Conservation (phyloP, 192 early-diverging fungal genomes). For the Entophlyctis helioformis region DNA sequence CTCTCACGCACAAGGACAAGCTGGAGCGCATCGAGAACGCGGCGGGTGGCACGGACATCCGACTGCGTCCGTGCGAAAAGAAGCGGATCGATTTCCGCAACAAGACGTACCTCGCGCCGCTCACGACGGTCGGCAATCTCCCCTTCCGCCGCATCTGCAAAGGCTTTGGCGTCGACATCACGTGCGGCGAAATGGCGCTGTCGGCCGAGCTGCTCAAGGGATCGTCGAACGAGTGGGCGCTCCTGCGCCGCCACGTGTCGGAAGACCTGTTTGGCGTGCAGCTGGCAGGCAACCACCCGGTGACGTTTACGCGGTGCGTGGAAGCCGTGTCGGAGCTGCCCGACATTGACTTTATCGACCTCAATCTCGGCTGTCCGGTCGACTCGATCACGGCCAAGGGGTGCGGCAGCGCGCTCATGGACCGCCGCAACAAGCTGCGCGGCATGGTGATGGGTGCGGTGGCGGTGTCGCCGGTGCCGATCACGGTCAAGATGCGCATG, state of each 20-base stretch:
- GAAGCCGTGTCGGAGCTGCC: conserved; percentile 53
- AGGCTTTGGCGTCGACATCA: conserved; percentile 87
- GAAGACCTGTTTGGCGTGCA: conserved; percentile 94
- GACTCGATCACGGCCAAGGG: conserved; percentile 75
- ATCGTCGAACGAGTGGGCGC: conserved; percentile 57
- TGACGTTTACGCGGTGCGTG: conserved; percentile 43
- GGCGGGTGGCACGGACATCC: conserved; percentile 5
- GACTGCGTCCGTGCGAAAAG: conserved; percentile 13
- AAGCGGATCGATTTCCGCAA: conserved; percentile 64
- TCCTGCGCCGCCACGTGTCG: conserved; percentile 66
- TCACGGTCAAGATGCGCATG: conserved; percentile 87
- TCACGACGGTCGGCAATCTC: conserved; percentile 96
- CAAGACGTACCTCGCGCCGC: conserved; percentile 87
- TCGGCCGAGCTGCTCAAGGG: conserved; percentile 20
- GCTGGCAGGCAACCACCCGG: conserved; percentile 54
- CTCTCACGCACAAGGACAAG: conserved; percentile 8
- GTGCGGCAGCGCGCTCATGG: conserved; percentile 71
- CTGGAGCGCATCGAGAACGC: conserved; percentile 3
- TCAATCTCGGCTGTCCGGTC: conserved; percentile 94
- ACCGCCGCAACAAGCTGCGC: conserved; percentile 46
- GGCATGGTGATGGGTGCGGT: conserved; percentile 69
- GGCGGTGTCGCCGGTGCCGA: conserved; percentile 56
- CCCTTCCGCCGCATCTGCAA: conserved; percentile 94
- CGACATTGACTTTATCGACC: conserved; percentile 85
- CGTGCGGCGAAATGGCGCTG: conserved; percentile 91